phyloP scores from a whole-genome alignment of 306 rosid genomes.

The Bauhinia variegata region DNA sequence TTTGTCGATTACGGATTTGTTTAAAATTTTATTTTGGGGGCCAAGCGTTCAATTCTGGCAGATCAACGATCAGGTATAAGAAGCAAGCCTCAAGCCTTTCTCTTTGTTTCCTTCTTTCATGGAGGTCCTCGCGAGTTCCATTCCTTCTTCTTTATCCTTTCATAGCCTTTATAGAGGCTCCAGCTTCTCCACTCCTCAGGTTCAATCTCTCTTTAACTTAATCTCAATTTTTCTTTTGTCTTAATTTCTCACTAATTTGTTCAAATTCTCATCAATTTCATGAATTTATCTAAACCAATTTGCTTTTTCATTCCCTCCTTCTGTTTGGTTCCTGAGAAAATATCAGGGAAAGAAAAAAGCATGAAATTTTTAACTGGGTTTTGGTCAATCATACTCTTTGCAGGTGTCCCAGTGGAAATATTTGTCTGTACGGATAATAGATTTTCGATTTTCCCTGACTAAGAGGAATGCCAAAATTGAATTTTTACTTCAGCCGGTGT shows the following conservation, averaged over 20 bases:
- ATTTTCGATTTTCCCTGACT: slow-evolving; percentile 31
- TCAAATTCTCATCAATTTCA: background rate
- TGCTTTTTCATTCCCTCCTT: background rate
- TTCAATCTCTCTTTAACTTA: slow-evolving; percentile 18
- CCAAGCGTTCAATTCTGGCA: background rate
- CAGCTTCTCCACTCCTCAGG: slow-evolving; percentile 45
- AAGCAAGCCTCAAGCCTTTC: background rate
- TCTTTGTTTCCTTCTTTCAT: slow-evolving; percentile 41
- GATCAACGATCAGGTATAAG: slow-evolving; percentile 35
- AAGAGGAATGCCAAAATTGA: slow-evolving; percentile 27
- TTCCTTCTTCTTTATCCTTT: slow-evolving; percentile 45
- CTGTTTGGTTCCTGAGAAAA: slow-evolving; percentile 12
- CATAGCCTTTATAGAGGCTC: slow-evolving; percentile 31
- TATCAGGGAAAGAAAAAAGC: background rate
- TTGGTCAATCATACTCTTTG: slow-evolving; percentile 27
- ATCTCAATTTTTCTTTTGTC: background rate
- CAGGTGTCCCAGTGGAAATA: slow-evolving; percentile 53
- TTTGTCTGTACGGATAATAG: slow-evolving; percentile 35
- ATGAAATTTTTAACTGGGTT: slow-evolving; percentile 7
- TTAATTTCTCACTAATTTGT: slow-evolving; percentile 7
- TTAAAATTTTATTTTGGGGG: no score
- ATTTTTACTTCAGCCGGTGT: slow-evolving; percentile 40
- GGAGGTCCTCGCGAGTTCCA: slow-evolving; percentile 61
- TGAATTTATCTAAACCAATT: background rate
- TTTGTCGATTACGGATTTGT: no score